Evolutionary conservation across 345 rosid genomes (phyloP), one percentile per base, ranked within the genome.

Genomic region (Citrus reticulata): DNA sequence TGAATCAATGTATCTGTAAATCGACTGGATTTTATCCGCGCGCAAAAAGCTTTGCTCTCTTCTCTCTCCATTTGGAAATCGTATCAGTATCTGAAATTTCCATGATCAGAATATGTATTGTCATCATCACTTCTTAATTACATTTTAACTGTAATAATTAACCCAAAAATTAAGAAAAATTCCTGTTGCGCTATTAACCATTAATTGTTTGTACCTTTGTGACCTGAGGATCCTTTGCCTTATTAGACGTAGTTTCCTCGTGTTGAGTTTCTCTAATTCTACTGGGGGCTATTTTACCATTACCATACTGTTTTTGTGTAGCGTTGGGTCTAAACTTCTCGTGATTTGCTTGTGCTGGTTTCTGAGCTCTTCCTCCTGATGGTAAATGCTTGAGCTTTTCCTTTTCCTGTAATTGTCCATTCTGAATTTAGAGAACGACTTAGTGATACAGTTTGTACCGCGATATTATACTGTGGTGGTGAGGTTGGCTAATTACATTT

Each of bases 31-130:
- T 81, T 85, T 86, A 16, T 88, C 91, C 37, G 87, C 55, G 74
- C 82, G 63, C 35, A 62, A 81, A 68, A 89, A 88, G 63, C 88
- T 91, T 51, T 85, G 87, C 72, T 89, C 92, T 74, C 88, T 86
- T 83, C 86, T 89, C 78, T 87, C 90, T 2, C 92, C 94, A 40
- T 74, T 84, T 6, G 91, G 94, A 79, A 91, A 91, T 75, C 91
- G 81, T 32, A 91, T 81, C 83, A 88, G 14, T 78, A 91, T 83
- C 94, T 91, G 90, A 39, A 79, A 40, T n/a, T 25, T 82, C 62
- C 69, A 62, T 37, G 4, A 30, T 35, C 7, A 16, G 9, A 60
- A n/a, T 25, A 5, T 60, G 22, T n/a, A 32, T 20, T 51, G 30
- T 24, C 16, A 49, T 16, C 27, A 14, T 9, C 46, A 40, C 46